These are phyloP conservation scores for Cucurbita maxima DNA, from an alignment of 306 rosid genomes.

Conservation along the genomic window DNA sequence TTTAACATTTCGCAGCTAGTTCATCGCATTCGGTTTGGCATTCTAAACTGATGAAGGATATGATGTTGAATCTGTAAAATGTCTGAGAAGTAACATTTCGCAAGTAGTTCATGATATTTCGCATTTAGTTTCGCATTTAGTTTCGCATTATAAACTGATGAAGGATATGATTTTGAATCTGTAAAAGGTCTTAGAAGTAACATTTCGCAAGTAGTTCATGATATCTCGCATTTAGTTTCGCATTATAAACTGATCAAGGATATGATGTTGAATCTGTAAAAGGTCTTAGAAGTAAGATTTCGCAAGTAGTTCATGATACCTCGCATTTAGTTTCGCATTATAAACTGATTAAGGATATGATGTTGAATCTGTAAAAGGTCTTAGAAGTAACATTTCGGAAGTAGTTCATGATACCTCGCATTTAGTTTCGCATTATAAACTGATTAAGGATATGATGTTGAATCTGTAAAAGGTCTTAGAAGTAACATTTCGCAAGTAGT, in stretches of 20 bases:
- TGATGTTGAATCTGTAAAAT: too few species aligned
- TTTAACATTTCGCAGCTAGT: not conserved
- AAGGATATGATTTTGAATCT: not conserved
- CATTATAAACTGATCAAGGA: too few species aligned
- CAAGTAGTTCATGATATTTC: not conserved
- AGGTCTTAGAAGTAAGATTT: too few species aligned
- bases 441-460: slow-evolving; percentile 48
- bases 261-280: too few species aligned
- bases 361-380: too few species aligned
- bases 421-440: not conserved
- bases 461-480: slow-evolving; percentile 83
- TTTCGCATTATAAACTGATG: not conserved
- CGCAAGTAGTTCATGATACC: too few species aligned
- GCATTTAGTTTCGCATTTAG: too few species aligned
- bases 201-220: not conserved
- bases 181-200: not conserved
- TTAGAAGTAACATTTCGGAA: too few species aligned
- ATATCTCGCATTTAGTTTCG: not conserved
- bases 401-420: too few species aligned
- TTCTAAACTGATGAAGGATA: too few species aligned
- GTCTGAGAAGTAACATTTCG: not conserved
- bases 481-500: not conserved
- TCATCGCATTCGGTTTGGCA: not conserved
- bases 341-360: too few species aligned
- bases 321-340: not conserved